These are phyloP conservation scores for Rosa hybrid DNA, from an alignment of 331 rosid species.

Conservation along the genomic window DNA sequence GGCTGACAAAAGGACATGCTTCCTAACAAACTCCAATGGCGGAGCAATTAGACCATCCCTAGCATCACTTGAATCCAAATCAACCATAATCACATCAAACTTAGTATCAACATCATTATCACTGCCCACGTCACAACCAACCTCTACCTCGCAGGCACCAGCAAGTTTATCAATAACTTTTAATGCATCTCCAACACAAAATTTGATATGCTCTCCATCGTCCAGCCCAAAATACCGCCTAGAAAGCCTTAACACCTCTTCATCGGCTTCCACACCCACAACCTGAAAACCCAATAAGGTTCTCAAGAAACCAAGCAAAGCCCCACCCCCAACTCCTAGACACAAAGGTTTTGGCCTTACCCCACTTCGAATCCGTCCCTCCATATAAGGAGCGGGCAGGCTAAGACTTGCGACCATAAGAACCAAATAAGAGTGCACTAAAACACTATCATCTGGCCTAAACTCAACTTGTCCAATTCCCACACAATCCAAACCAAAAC, in stretches of 20 bases:
- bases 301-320: constrained; percentile 61
- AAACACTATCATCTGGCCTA: constrained; percentile 46
- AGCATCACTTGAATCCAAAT: constrained; percentile 69
- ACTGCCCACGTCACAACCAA: constrained; percentile 16
- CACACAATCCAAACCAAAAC: constrained; percentile 21
- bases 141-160: constrained; percentile 12
- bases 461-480: constrained; percentile 50
- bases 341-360: constrained; percentile 66
- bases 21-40: constrained; percentile 58
- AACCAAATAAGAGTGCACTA: constrained; percentile 80
- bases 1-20: constrained; percentile 52
- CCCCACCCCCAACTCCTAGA: constrained; percentile 93
- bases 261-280: constrained; percentile 63
- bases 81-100: constrained; percentile 69
- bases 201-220: constrained; percentile 36
- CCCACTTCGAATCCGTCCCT: constrained; percentile 45
- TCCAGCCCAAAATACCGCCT: constrained; percentile 62
- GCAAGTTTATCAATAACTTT: constrained; percentile 45
- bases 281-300: constrained; percentile 65
- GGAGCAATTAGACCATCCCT: constrained; percentile 58
- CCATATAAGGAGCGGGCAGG: constrained; percentile 39
- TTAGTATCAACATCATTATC: constrained; percentile 19
- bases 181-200: constrained; percentile 59
- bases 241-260: constrained; percentile 63
- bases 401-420: constrained; percentile 81